These are phyloP conservation scores for Entoloma clypeatum DNA, from an alignment of 1,284 basidiomycete species.

Conservation along the genomic window DNA sequence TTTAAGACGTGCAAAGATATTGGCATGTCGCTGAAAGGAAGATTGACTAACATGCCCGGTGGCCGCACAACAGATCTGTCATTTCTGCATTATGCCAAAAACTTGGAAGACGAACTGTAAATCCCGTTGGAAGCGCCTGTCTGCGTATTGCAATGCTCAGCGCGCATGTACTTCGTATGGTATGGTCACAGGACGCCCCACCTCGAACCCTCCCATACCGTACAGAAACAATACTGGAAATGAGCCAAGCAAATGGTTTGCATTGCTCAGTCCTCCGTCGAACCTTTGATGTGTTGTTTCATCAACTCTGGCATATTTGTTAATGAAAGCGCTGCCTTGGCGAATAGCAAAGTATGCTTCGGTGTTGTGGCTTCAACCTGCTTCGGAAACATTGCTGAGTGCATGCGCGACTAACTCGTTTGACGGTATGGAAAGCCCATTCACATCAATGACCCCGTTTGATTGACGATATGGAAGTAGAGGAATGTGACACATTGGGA, in stretches of 20 bases:
- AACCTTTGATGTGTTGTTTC: slow-evolving; percentile 11
- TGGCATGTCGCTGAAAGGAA: neutral
- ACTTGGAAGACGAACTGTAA: slow-evolving; percentile 30
- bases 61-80: slow-evolving; percentile 19
- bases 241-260: slow-evolving; percentile 7
- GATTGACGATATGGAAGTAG: slow-evolving; percentile 23
- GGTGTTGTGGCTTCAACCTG: slow-evolving; percentile 7
- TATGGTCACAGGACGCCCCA: slow-evolving; percentile 15
- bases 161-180: slow-evolving; percentile 29
- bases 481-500: slow-evolving; percentile 13
- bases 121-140: slow-evolving; percentile 30
- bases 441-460: slow-evolving; percentile 19
- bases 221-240: slow-evolving; percentile 40
- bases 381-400: slow-evolving; percentile 17
- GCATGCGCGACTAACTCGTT: slow-evolving; percentile 20
- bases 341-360: slow-evolving; percentile 17
- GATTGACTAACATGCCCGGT: slow-evolving; percentile 20
- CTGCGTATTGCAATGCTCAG: slow-evolving; percentile 35
- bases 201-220: slow-evolving; percentile 36
- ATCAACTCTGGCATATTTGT: slow-evolving; percentile 14
- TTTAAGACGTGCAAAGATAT: neutral
- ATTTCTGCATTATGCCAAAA: slow-evolving; percentile 32
- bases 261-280: slow-evolving; percentile 8
- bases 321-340: slow-evolving; percentile 16
- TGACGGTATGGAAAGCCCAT: slow-evolving; percentile 13